Evolutionary conservation across 257 asterid genomes (phyloP).

Genomic region (Prunella vulgaris): DNA sequence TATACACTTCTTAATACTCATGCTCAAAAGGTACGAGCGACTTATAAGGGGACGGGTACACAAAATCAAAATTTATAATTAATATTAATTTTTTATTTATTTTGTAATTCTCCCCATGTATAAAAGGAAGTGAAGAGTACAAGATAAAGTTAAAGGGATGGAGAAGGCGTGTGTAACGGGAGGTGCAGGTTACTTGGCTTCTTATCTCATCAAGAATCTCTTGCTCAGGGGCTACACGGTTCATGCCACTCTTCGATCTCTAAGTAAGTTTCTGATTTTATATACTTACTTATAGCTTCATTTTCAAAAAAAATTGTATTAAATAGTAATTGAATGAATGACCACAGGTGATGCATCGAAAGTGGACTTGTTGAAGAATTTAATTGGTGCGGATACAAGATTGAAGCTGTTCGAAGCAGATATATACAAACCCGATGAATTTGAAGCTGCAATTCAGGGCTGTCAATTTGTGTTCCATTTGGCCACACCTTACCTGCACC

Average conservation of each 20-base stretch:
- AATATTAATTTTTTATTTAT: too few relatives aligned
- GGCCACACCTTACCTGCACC: constrained; percentile 57
- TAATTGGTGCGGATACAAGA: constrained; percentile 35
- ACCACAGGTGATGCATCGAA: constrained; percentile 47
- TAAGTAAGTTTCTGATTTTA: constrained; percentile 19
- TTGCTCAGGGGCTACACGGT: constrained; percentile 51
- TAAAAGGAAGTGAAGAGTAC: too few relatives aligned
- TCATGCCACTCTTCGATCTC: constrained; percentile 58
- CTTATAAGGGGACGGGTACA: too few relatives aligned
- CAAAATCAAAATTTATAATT: too few relatives aligned
- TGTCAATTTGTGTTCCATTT: constrained; percentile 57
- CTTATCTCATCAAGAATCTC: constrained; percentile 44
- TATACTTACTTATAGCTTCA: not conserved
- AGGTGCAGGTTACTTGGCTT: constrained; percentile 60
- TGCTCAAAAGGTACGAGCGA: too few relatives aligned
- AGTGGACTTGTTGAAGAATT: constrained; percentile 48
- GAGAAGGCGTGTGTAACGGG: constrained; percentile 58
- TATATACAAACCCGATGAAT: constrained; percentile 46
- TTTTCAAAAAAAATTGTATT: not conserved
- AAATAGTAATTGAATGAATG: not conserved
- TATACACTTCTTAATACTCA: too few relatives aligned
- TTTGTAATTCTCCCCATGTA: too few relatives aligned
- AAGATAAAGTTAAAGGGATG: too few relatives aligned
- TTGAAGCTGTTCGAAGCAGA: constrained; percentile 58
- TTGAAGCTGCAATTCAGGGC: constrained; percentile 44